Evolutionary conservation across 192 early-diverging fungal species (phyloP), one percentile per base, ranked within the genome.

Genomic region (Spizellomyces punctatus): DNA sequence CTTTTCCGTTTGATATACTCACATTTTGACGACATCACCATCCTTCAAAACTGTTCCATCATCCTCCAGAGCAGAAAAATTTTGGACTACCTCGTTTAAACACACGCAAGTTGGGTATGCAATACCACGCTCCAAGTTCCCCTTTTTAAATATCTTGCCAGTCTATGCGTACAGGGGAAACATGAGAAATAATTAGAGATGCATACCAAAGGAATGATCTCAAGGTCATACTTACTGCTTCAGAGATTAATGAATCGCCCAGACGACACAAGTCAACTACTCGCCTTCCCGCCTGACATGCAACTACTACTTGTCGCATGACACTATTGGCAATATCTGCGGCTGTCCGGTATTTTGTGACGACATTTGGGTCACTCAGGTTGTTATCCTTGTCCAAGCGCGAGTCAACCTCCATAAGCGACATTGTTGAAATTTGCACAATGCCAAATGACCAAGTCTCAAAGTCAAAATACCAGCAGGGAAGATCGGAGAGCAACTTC

Each of bases 271-370:
- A 46, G 27, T 79, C 73, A 16, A 73, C 41, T 21, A 80, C 54
- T 6, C 47, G 50, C 12, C 49, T 58, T 16, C 81, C 81, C 5
- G 68, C n/a, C 10, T 21, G 46, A 27, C 57, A 59, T 41, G 41
- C 22, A 6, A 36, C n/a, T 16, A 80, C 14, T 21, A 83, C 64
- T 10, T 67, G 58, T 49, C 74, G 76, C 63, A 83, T 74, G 27
- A 75, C 78, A 19, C 64, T 83, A 81, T 96, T 94, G 74, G 93
- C 84, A 70, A 96, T 92, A 19, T 92, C 90, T 52, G 94, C 94
- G 42, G 94, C 93, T 49, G 91, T 89, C 86, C 92, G 91, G 90
- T 96, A 98, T 84, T 96, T 96, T 71, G 86, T 91, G 73, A 96
- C 83, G 41, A 95, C 92, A 71, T 82, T 83, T 43, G 85, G 76